These are phyloP conservation scores for Mycosphaerella sp. DNA, from an alignment of 2,329 filamentous ascomycete genomes.

Conservation along the genomic window DNA sequence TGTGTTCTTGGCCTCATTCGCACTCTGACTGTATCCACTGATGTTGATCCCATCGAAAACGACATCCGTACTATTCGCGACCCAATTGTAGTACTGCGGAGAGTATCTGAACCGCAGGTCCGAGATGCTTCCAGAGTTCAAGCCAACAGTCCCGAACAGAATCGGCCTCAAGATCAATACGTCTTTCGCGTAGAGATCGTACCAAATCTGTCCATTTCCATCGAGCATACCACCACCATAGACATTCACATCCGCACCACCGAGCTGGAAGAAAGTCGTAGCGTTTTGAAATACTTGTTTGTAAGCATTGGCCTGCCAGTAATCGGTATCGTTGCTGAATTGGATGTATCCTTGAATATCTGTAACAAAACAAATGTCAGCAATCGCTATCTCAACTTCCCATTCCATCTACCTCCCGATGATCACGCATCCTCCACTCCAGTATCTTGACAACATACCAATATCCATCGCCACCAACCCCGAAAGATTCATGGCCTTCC, in stretches of 20 bases:
- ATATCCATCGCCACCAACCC: conserved; percentile 60
- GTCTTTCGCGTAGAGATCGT: conserved; percentile 55
- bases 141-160: conserved; percentile 52
- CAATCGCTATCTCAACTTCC: too few relatives aligned
- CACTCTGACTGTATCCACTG: conserved; percentile 48
- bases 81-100: conserved; percentile 58
- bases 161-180: conserved; percentile 55
- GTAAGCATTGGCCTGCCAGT: conserved; percentile 62
- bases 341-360: conserved; percentile 55
- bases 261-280: conserved; percentile 61
- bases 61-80: conserved; percentile 60
- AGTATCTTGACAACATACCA: too few relatives aligned
- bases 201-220: conserved; percentile 61
- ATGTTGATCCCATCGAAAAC: conserved; percentile 60
- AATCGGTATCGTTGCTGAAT: conserved; percentile 62
- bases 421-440: too few relatives aligned
- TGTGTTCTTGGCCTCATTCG: conserved; percentile 57
- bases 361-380: conserved; percentile 20
- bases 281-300: conserved; percentile 60
- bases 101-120: conserved; percentile 57
- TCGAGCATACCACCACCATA: conserved; percentile 60
- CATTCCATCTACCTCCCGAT: too few relatives aligned
- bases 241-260: conserved; percentile 60
- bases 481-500: conserved; percentile 58
- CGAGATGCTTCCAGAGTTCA: conserved; percentile 53